Evolutionary conservation across 2,329 filamentous ascomycete species (phyloP).

Genomic region (Samsoniella hepiali): DNA sequence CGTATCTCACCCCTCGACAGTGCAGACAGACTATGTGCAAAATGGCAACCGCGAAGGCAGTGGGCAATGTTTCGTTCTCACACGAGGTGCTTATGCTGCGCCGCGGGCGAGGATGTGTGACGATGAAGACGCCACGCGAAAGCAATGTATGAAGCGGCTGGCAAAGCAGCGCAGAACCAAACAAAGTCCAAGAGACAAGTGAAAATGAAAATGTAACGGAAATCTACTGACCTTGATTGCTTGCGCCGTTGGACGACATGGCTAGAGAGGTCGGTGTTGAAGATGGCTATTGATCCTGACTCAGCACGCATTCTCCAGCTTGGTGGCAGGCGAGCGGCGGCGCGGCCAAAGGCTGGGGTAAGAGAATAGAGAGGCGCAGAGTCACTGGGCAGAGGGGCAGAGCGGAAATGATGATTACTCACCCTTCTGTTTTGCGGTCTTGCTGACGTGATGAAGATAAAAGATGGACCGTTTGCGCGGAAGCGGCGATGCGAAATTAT

Average conservation of each 20-base stretch:
- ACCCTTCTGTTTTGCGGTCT: background rate
- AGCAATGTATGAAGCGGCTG: background rate
- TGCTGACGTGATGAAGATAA: constrained; percentile 19
- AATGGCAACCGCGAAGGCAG: background rate
- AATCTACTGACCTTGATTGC: constrained; percentile 32
- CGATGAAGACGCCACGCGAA: background rate
- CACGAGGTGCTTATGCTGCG: background rate
- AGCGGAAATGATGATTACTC: constrained; percentile 15
- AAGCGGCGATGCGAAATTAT: constrained; percentile 17
- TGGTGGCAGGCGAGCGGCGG: background rate
- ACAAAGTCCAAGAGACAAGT: background rate
- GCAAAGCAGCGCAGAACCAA: constrained; percentile 16
- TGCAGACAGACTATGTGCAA: background rate
- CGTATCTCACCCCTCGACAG: background rate
- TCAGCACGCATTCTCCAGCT: constrained; percentile 28
- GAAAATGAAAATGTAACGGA: constrained; percentile 16
- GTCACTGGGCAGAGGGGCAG: background rate
- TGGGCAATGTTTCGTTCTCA: background rate
- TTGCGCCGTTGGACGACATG: constrained; percentile 33
- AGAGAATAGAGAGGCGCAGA: background rate
- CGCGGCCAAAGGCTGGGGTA: constrained; percentile 1
- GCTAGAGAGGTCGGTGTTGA: constrained; percentile 29
- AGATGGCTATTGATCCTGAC: constrained; percentile 30
- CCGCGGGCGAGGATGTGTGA: constrained; percentile 4
- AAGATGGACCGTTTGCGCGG: constrained; percentile 14